These are phyloP conservation scores for Solanum sparsipilum DNA, from an alignment of 257 asterid species.

Conservation along the genomic window DNA sequence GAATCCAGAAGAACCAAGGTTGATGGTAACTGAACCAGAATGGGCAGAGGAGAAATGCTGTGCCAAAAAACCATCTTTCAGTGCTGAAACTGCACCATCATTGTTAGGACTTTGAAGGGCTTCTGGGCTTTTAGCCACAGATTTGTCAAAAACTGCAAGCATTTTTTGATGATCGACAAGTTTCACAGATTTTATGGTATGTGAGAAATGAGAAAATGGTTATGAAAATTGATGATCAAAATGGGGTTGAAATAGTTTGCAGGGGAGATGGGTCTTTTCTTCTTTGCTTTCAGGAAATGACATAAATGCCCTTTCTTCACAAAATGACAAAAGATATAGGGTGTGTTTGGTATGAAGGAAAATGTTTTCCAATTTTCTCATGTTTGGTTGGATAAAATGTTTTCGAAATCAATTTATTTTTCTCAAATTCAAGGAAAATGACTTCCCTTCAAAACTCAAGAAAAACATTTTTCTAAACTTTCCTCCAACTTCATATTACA, in stretches of 20 bases:
- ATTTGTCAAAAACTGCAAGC: constrained; percentile 9
- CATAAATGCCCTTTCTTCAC: constrained; percentile 4
- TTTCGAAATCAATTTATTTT: no score
- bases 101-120: constrained; percentile 47
- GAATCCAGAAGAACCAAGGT: constrained; percentile 64
- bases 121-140: constrained; percentile 54
- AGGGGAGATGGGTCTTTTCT: not conserved
- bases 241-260: not conserved
- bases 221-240: not conserved
- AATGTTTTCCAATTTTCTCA: no score
- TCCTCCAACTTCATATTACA: no score
- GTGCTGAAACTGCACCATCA: constrained; percentile 35
- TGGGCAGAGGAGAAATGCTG: constrained; percentile 47
- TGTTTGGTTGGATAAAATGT: no score
- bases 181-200: not conserved
- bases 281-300: not conserved
- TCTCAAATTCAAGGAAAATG: no score
- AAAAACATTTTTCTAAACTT: no score
- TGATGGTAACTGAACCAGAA: constrained; percentile 58
- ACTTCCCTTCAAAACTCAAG: no score
- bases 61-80: constrained; percentile 73
- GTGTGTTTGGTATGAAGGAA: no score
- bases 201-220: not conserved
- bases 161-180: constrained; percentile 11
- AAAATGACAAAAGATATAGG: not conserved